Percentiles rank a stretch among this genome's conserved stretches.
Evolutionary conservation across 441 rosid species (phyloP).

Genomic region (Erysimum cheiri): DNA sequence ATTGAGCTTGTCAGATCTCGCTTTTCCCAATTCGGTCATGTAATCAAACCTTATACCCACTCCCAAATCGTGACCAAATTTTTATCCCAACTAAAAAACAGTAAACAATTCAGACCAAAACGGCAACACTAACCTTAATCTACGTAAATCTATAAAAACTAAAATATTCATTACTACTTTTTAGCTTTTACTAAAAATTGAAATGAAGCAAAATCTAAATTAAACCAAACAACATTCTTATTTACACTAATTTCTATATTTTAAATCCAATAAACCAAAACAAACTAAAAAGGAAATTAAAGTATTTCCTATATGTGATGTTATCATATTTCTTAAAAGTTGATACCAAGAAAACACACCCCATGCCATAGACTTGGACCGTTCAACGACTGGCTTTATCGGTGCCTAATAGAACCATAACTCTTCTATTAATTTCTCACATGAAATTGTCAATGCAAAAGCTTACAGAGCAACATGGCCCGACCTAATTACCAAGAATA

Average conservation of each 20-base stretch:
- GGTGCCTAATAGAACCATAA: conserved; percentile 13
- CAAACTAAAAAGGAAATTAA: too few species aligned
- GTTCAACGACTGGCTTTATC: conserved; percentile 10
- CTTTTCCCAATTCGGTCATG: neutral
- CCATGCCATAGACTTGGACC: neutral
- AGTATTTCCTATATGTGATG: too few species aligned
- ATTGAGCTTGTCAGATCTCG: neutral
- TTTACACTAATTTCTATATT: neutral
- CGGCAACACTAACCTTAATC: too few species aligned
- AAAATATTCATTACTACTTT: too few species aligned
- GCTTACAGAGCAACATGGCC: conserved; percentile 1
- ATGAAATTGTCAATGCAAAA: conserved; percentile 20
- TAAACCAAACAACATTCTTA: neutral
- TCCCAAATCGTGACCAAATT: neutral
- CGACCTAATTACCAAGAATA: neutral
- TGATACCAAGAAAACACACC: neutral
- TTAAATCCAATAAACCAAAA: too few species aligned
- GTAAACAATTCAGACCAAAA: neutral
- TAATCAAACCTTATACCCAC: neutral
- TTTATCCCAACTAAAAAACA: neutral
- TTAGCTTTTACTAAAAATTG: neutral
- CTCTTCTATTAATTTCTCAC: conserved; percentile 10
- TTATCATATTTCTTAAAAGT: too few species aligned
- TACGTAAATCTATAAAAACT: too few species aligned
- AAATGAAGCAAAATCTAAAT: neutral